These are phyloP conservation scores for Candida sp. DNA, from an alignment of 1,139 yeast genomes.

Conservation along the genomic window DNA sequence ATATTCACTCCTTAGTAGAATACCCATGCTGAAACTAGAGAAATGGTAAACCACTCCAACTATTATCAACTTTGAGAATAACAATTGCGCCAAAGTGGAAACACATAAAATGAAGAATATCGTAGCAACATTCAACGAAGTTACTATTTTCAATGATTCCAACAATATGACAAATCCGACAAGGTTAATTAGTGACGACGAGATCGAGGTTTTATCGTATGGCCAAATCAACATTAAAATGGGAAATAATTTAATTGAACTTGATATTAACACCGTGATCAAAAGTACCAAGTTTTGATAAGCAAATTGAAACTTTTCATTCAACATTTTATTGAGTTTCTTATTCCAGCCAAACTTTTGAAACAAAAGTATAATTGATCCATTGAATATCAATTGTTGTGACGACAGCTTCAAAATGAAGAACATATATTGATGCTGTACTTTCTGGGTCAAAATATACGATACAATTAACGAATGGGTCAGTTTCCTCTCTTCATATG, in stretches of 20 bases:
- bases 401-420: constrained; percentile 61
- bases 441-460: constrained; percentile 40
- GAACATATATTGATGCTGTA: constrained; percentile 59
- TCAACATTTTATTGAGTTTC: constrained; percentile 16
- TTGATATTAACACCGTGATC: constrained; percentile 69
- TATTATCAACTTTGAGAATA: neutral
- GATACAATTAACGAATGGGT: constrained; percentile 20
- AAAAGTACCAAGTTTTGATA: constrained; percentile 45
- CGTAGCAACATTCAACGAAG: neutral
- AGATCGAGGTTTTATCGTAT: constrained; percentile 68
- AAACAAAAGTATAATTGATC: constrained; percentile 41
- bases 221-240: constrained; percentile 98
- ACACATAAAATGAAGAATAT: neutral
- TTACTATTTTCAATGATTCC: constrained; percentile 60
- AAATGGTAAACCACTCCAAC: neutral
- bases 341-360: constrained; percentile 33
- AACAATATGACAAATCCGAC: constrained; percentile 61
- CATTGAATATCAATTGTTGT: constrained; percentile 57
- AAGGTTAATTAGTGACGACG: constrained; percentile 56
- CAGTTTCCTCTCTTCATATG: constrained; percentile 68
- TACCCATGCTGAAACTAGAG: neutral
- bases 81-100: neutral
- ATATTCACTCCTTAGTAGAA: neutral
- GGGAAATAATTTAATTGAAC: constrained; percentile 81
- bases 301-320: constrained; percentile 13